These are phyloP conservation scores for Aspergillus aculeatus DNA, from an alignment of 2,329 filamentous ascomycete genomes.

Conservation along the genomic window DNA sequence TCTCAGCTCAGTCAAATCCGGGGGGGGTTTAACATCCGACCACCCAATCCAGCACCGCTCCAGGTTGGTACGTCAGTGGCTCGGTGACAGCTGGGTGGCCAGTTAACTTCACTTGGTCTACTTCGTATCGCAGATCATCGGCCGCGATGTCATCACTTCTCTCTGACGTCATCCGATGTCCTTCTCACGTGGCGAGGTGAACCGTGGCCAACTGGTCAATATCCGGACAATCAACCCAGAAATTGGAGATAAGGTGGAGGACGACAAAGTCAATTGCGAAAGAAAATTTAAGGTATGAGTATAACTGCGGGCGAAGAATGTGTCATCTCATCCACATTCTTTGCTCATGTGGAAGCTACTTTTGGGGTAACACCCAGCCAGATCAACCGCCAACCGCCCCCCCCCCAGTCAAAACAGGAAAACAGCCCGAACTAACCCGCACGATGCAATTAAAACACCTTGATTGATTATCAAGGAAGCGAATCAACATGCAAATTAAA, in stretches of 20 bases:
- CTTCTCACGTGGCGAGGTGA: not conserved
- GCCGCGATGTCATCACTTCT: slow-evolving; percentile 6
- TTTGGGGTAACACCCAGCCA: not conserved
- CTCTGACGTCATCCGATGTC: slow-evolving; percentile 1
- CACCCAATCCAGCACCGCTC: not conserved
- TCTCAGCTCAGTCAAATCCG: not conserved
- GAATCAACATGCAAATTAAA: too few species aligned
- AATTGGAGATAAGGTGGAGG: not conserved
- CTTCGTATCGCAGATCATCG: not conserved
- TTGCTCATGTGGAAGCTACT: not conserved
- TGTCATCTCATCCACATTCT: not conserved
- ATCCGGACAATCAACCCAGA: not conserved
- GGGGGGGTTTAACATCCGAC: not conserved
- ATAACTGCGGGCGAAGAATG: not conserved
- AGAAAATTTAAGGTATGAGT: not conserved
- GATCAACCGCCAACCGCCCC: not conserved
- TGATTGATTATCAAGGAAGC: not conserved
- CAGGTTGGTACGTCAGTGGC: slow-evolving; percentile 2
- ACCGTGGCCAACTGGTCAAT: not conserved
- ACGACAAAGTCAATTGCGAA: slow-evolving; percentile 3
- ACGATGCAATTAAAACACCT: not conserved
- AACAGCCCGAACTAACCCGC: not conserved
- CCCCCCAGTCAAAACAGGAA: not conserved
- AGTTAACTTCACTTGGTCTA: not conserved
- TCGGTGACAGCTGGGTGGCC: not conserved